Evolutionary conservation across 768 basidiomycete genomes (phyloP), one percentile per base, ranked within the genome.

Genomic region (Kwoniella europaea): DNA sequence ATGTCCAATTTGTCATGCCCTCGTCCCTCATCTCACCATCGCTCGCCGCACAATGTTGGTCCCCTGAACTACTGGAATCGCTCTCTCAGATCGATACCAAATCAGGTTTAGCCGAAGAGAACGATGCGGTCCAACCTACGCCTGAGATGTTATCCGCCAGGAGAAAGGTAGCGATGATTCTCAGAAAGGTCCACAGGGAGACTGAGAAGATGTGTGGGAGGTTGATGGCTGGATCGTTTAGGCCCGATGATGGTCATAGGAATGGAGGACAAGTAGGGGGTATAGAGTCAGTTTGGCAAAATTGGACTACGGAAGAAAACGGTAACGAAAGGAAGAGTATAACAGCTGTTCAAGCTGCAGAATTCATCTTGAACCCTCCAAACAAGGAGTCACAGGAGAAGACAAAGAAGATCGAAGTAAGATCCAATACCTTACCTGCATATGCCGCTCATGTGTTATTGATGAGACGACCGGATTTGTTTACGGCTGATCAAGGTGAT

Each of bases 131-230:
- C 22, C 70, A 61, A 52, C 69, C 69, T 15, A 53, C 63, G 3
- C n/a, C 53, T 27, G 71, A 68, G 18, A 77, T 90, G 69, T 81
- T 87, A 59, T 83, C 85, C 29, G 92, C 92, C 2, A 87, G 93
- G 2, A 86, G 92, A 3, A 86, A 88, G 64, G 86, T 90, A 20
- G 86, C 92, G 27, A 88, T 86, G 75, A 85, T 84, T n/a, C 76
- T 93, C 22, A 88, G 89, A 20, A 82, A 85, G 4, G 78, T 92
- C 24, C 86, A 88, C 65, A 85, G 85, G 50, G 82, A 83, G 0
- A 79, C 89, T 6, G 88, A 90, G 57, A 79, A 76, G 46, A 84
- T 85, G 27, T 76, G 75, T 67, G 81, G 83, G 52, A 69, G 78
- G 18, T 74, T 85, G 12, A 73, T 82, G 18, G 56, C 56, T 15